Evolutionary conservation across 2,329 filamentous ascomycete species (phyloP), one percentile per base, ranked within the genome.

Genomic region (Gnomoniopsis smithogilvyi): DNA sequence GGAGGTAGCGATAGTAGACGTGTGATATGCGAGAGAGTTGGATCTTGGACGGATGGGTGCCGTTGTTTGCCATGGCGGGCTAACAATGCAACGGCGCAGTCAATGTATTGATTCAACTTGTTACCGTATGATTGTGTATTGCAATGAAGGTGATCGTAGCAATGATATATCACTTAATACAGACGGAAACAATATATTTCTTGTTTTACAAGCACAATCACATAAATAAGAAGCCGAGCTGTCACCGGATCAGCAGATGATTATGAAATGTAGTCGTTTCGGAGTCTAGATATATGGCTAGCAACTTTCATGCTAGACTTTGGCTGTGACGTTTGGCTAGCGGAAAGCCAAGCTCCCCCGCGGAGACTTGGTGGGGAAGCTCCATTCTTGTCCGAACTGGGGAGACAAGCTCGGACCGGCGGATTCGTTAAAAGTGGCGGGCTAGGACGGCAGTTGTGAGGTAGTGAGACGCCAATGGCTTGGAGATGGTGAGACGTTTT

Each of bases 1-100:
- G 77, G 58, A 74, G 76, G 70, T 82, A 82, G 56, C 74, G 76
- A 70, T 82, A 82, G 68, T 75, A 78, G 53, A 79, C 75, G 62
- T 80, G 77, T 24, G 78, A 72, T 41, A 76, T 69, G 65, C 72
- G 73, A 45, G 70, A 67, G 26, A 76, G 72, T 48, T 68, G 63
- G 63, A 75, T 75, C 66, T 72, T 73, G 50, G 67, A 64, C 46
- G 62, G 51, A 19, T 56, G 51, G 54, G 63, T 64, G 58, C 56
- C 47, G 48, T 58, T 58, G 48, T 49, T 59, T 21, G 65, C 63
- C 58, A 64, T 65, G 47, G 59, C 61, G 67, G 65, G 45, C 45
- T 30, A 10, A 30, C 36, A 14, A 3, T 33, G 48, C 6, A 14
- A 8, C 33, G 12, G n/a, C 26, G 22, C 2, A 17, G 47, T 30